Percentiles rank a stretch among this genome's conserved stretches.
These are phyloP conservation scores for Colletotrichum gloeosporioides DNA, from an alignment of 2,329 filamentous ascomycete genomes.

Conservation along the genomic window DNA sequence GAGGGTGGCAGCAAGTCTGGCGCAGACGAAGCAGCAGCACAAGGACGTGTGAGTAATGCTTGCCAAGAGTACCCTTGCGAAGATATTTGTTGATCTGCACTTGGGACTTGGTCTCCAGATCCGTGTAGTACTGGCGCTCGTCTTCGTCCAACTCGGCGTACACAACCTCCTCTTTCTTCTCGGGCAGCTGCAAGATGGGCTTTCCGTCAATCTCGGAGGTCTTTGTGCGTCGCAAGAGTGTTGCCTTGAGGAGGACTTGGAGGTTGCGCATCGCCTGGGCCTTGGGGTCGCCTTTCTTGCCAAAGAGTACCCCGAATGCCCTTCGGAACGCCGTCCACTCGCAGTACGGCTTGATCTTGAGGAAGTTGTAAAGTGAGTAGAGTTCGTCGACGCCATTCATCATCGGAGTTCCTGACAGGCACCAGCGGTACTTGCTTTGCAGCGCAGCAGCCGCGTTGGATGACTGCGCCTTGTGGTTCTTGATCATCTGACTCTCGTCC, in stretches of 20 bases:
- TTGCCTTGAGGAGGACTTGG: slow-evolving; percentile 77
- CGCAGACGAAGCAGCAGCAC: slow-evolving; percentile 81
- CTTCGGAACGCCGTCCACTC: slow-evolving; percentile 65
- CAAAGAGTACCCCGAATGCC: slow-evolving; percentile 47
- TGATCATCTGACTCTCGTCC: slow-evolving; percentile 83
- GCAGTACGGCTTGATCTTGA: slow-evolving; percentile 78
- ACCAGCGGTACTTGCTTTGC: slow-evolving; percentile 69
- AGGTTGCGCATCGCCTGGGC: slow-evolving; percentile 72
- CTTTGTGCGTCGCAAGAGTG: slow-evolving; percentile 85
- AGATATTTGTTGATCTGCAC: slow-evolving; percentile 81
- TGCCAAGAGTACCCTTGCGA: slow-evolving; percentile 68
- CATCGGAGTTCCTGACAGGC: slow-evolving; percentile 84
- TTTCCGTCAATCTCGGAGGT: slow-evolving; percentile 79
- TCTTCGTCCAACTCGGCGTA: slow-evolving; percentile 72
- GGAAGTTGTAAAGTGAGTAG: slow-evolving; percentile 77
- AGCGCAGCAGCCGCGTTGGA: slow-evolving; percentile 52
- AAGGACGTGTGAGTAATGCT: slow-evolving; percentile 80
- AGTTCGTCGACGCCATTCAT: slow-evolving; percentile 86
- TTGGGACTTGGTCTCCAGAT: slow-evolving; percentile 70
- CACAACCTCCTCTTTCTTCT: slow-evolving; percentile 65
- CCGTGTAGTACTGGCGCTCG: slow-evolving; percentile 68
- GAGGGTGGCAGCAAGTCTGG: slow-evolving; percentile 81
- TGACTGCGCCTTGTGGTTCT: slow-evolving; percentile 71
- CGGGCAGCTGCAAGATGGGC: slow-evolving; percentile 73
- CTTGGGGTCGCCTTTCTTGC: slow-evolving; percentile 52